A percentile compares a stretch with the other conserved stretches of the same genome.
Evolutionary conservation across 257 asterid genomes (phyloP).

Genomic region (Lycium barbarum): DNA sequence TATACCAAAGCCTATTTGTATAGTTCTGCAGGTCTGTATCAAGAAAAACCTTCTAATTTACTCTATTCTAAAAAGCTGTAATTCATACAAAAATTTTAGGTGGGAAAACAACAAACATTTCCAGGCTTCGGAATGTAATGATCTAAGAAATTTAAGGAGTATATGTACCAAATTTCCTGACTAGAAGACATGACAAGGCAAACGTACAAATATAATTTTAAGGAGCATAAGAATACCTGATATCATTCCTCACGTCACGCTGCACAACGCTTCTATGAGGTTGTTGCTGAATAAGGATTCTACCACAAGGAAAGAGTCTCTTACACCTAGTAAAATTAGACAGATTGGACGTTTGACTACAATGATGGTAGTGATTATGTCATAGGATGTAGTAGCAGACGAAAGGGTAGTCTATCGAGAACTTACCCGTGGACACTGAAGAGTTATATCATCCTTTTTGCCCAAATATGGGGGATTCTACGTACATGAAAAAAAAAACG

Average conservation of each 20-base stretch:
- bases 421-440: conserved; percentile 92
- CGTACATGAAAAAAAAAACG: conserved; percentile 42
- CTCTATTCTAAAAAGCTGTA: neutral
- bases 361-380: conserved; percentile 27
- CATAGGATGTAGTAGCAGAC: conserved; percentile 20
- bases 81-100: neutral
- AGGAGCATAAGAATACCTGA: conserved; percentile 59
- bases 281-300: conserved; percentile 92
- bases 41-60: neutral
- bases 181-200: neutral
- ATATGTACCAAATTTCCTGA: conserved; percentile 10
- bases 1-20: neutral
- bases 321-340: conserved; percentile 64
- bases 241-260: conserved; percentile 70
- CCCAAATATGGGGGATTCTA: conserved; percentile 95
- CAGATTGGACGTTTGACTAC: conserved; percentile 18
- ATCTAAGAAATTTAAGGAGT: neutral
- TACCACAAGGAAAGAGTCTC: conserved; percentile 95
- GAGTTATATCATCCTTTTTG: conserved; percentile 88
- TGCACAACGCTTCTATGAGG: conserved; percentile 99
- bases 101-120: conserved; percentile 23
- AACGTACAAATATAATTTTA: neutral
- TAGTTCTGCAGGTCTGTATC: neutral
- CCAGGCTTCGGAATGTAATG: neutral
- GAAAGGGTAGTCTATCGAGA: conserved; percentile 15